Evolutionary conservation across 129 eudicot genomes (phyloP).

Genomic region (Arctium minus): DNA sequence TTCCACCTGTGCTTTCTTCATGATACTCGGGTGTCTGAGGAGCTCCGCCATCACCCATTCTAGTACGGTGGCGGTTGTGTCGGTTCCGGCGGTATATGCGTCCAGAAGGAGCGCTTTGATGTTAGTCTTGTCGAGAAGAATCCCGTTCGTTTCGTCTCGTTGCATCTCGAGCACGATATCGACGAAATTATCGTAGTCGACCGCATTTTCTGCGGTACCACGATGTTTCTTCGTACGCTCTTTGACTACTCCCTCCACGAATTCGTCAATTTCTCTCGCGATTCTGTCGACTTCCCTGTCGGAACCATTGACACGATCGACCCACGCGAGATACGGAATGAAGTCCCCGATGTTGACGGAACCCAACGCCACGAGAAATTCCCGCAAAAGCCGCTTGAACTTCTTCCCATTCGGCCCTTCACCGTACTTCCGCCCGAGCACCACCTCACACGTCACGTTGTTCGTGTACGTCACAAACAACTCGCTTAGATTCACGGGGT

Average conservation of each 20-base stretch:
- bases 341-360: constrained; percentile 25
- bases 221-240: constrained; percentile 17
- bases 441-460: constrained; percentile 35
- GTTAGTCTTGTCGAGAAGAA: constrained; percentile 37
- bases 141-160: constrained; percentile 30
- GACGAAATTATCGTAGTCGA: constrained; percentile 32
- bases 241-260: constrained; percentile 42
- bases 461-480: constrained; percentile 19
- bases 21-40: constrained; percentile 33
- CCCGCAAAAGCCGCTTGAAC: constrained; percentile 24
- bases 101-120: constrained; percentile 60
- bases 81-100: constrained; percentile 49
- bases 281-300: constrained; percentile 33
- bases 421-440: constrained; percentile 47
- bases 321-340: constrained; percentile 48
- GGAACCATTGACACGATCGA: constrained; percentile 37
- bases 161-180: constrained; percentile 45
- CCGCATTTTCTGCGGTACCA: not conserved
- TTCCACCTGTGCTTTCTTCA: constrained; percentile 45
- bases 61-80: constrained; percentile 37
- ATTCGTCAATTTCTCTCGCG: constrained; percentile 39
- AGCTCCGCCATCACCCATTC: constrained; percentile 74
- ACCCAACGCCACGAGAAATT: constrained; percentile 26
- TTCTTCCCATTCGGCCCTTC: constrained; percentile 31
- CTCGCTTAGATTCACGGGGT: constrained; percentile 34